phyloP scores from a whole-genome alignment of 1,284 basidiomycete genomes.

The Marasmius tenuissimus region DNA sequence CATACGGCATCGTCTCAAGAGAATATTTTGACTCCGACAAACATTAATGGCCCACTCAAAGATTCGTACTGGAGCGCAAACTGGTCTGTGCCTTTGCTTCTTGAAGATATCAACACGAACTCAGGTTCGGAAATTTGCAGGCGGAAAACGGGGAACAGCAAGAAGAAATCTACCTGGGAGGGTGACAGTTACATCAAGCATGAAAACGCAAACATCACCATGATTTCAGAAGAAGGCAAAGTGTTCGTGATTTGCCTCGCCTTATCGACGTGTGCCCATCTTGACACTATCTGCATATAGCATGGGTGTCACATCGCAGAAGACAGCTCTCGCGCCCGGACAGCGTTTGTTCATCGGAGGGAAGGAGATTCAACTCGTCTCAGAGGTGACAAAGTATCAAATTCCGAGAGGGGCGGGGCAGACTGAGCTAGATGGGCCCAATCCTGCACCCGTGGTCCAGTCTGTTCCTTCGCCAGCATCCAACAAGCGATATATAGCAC shows the following conservation, averaged over 20 bases:
- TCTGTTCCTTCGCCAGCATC: neutral
- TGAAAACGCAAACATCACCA: slow-evolving; percentile 48
- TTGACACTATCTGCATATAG: slow-evolving; percentile 33
- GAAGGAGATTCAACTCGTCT: slow-evolving; percentile 65
- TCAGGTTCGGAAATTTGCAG: slow-evolving; percentile 33
- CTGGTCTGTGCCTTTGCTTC: slow-evolving; percentile 45
- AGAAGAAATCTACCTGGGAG: slow-evolving; percentile 91
- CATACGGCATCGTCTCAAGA: neutral
- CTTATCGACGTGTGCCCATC: neutral
- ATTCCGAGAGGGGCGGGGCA: slow-evolving; percentile 38
- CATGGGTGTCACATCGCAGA: slow-evolving; percentile 62
- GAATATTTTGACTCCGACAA: neutral
- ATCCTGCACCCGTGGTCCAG: neutral
- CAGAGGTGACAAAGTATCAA: slow-evolving; percentile 43
- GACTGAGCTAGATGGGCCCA: slow-evolving; percentile 6
- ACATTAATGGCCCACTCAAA: neutral
- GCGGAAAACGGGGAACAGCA: slow-evolving; percentile 69
- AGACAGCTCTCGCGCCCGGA: slow-evolving; percentile 48
- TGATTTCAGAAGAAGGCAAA: slow-evolving; percentile 71
- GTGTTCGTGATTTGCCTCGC: slow-evolving; percentile 40
- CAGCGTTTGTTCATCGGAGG: slow-evolving; percentile 56
- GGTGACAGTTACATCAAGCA: slow-evolving; percentile 68
- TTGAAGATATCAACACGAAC: slow-evolving; percentile 1
- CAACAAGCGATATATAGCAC: slow-evolving; percentile 48
- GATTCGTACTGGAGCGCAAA: slow-evolving; percentile 65